Evolutionary conservation across 2,329 filamentous ascomycete genomes (phyloP), one percentile per base, ranked within the genome.

Genomic region (Cytospora piceae): DNA sequence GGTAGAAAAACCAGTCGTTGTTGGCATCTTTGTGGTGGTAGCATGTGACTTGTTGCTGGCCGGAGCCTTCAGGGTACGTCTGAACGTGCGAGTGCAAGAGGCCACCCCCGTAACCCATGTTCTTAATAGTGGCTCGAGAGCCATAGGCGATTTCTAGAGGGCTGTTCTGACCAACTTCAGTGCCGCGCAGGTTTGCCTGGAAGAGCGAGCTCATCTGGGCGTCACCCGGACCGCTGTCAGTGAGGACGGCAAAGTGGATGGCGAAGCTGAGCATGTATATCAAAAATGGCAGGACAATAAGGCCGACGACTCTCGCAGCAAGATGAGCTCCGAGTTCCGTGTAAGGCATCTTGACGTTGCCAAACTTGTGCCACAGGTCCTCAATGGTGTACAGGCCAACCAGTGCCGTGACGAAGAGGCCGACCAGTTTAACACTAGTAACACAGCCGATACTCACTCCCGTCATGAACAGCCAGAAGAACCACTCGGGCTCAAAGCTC

Each of bases 131-230:
- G 11, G 90, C 91, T 66, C 91, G 88, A 42, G 95, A 99, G 31
- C 96, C 95, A 69, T 91, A 83, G 6, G 93, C 94, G 70, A 99
- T 84, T 75, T 99, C 95, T 20, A 99, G 85, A 27, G 96, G 95
- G 74, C 94, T 97, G 77, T 97, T 91, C 77, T 92, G 93, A 74
- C 94, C 94, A 68, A 99, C 94, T 70, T 96, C 91, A 14, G 94
- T 98, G 31, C 95, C 95, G 73, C 88, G 90, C 46, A 99, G 85
- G 75, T 99, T 99, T 57, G 96, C 95, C 78, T 99, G 95, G 86
- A 99, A 99, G 59, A 99, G 87, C 31, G 95, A 99, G 81, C 94
- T 97, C 95, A 99, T 99, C 80, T 99, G 95, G n/a, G 95, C 95
- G 81, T 99, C 95, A 63, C 95, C 95, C 9, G 96, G 95, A 24